phyloP scores from a whole-genome alignment of 495 filamentous ascomycete species.

The Penicillium pancosmium region DNA sequence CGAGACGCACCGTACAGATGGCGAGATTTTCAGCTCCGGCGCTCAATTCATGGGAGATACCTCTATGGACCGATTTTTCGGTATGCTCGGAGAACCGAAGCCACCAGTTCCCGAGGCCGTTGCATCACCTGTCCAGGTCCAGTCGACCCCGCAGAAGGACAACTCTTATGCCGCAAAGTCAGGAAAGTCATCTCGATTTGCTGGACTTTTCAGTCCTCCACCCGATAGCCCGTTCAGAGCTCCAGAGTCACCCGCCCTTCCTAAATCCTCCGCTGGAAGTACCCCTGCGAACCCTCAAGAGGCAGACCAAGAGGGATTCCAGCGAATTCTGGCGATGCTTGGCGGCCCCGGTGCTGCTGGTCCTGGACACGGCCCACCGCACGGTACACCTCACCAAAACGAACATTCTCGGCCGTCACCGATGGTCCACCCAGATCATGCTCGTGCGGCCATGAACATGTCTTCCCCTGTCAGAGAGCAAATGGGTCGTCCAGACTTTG shows the following conservation, averaged over 20 bases:
- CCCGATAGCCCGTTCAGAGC: constrained; percentile 57
- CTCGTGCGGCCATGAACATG: constrained; percentile 30
- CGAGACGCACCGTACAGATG: constrained; percentile 39
- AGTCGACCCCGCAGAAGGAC: constrained; percentile 34
- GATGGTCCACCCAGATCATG: constrained; percentile 37
- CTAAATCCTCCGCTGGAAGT: constrained; percentile 26
- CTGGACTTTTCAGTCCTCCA: constrained; percentile 75
- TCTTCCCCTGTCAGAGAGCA: constrained; percentile 42
- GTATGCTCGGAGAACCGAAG: constrained; percentile 59
- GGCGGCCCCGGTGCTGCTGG: constrained; percentile 40
- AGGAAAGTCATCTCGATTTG: constrained; percentile 76
- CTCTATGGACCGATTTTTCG: constrained; percentile 80
- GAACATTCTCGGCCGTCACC: constrained; percentile 32
- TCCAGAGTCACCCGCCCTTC: constrained; percentile 45
- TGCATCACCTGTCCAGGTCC: constrained; percentile 26
- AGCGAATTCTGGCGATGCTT: constrained; percentile 84
- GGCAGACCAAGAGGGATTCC: constrained; percentile 88
- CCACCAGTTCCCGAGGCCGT: constrained; percentile 27
- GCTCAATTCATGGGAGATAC: constrained; percentile 57
- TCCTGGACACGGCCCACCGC: constrained; percentile 28
- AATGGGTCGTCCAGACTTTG: constrained; percentile 34
- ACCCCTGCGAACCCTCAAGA: constrained; percentile 50
- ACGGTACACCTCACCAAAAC: constrained; percentile 43
- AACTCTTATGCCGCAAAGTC: constrained; percentile 26
- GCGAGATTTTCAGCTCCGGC: constrained; percentile 42